Percentiles rank a stretch among this genome's conserved stretches.
Conservation (phyloP, 768 basidiomycete genomes). For the Suillus plorans region DNA sequence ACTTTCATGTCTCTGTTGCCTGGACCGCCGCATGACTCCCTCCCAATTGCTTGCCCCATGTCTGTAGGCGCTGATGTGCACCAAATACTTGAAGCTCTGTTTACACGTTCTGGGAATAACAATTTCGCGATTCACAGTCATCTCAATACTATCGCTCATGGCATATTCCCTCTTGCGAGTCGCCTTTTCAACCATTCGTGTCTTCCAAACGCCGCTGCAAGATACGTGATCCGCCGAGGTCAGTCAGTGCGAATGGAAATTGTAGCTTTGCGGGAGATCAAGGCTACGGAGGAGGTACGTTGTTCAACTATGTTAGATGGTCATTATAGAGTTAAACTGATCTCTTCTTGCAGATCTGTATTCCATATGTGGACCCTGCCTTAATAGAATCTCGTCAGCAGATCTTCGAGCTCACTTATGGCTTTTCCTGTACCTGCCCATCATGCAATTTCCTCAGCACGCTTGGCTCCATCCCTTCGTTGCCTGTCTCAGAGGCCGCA, state of each 20-base stretch:
- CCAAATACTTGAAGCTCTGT: conserved; percentile 32
- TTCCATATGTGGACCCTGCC: conserved; percentile 81
- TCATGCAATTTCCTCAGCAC: conserved; percentile 51
- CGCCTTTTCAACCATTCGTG: conserved; percentile 86
- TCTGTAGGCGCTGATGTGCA: conserved; percentile 27
- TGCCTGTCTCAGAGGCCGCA: conserved; percentile 23
- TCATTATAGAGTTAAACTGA: neutral
- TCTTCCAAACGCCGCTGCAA: conserved; percentile 66
- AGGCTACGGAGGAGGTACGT: conserved; percentile 63
- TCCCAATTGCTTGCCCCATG: conserved; percentile 34
- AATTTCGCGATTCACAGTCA: conserved; percentile 80
- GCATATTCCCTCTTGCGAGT: conserved; percentile 75
- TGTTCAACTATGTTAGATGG: conserved; percentile 1
- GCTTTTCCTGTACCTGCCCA: conserved; percentile 62
- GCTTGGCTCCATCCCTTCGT: conserved; percentile 40
- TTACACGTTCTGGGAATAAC: conserved; percentile 73
- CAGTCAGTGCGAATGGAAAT: conserved; percentile 58
- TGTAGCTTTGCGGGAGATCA: conserved; percentile 59
- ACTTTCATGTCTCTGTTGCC: conserved; percentile 48
- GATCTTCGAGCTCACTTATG: conserved; percentile 61
- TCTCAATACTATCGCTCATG: conserved; percentile 67
- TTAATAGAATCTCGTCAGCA: conserved; percentile 58
- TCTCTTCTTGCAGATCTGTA: conserved; percentile 51
- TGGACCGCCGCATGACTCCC: conserved; percentile 28
- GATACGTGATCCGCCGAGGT: conserved; percentile 46